phyloP scores from a whole-genome alignment of 202 grass and related monocot genomes.

The Panicum hallii region DNA sequence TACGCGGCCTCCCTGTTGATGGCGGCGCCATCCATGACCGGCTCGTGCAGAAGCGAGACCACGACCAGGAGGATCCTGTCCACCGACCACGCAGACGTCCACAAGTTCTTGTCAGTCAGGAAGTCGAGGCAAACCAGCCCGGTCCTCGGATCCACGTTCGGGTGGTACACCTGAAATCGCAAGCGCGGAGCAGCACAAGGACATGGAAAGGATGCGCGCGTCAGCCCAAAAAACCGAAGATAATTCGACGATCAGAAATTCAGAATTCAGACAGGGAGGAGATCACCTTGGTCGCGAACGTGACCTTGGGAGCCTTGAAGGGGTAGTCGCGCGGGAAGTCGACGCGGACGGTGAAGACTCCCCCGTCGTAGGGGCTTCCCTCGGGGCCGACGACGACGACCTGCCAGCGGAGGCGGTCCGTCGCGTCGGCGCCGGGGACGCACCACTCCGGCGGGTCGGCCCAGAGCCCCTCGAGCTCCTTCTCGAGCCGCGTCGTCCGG shows the following conservation, averaged over 20 bases:
- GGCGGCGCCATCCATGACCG: not conserved
- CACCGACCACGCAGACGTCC: not conserved
- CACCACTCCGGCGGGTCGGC: conserved; percentile 12
- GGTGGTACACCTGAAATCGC: not conserved
- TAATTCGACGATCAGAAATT: not conserved
- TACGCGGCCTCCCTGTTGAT: not conserved
- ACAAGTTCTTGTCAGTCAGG: conserved; percentile 18
- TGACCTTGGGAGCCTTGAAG: conserved; percentile 7
- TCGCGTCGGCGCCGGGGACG: conserved; percentile 13
- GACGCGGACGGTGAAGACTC: not conserved
- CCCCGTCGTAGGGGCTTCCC: not conserved
- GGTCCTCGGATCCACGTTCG: not conserved
- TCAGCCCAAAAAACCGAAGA: not conserved
- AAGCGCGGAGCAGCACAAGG: not conserved
- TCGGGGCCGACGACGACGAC: not conserved
- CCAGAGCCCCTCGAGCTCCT: not conserved
- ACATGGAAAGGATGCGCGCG: not conserved
- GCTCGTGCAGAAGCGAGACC: not conserved
- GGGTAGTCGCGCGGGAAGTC: conserved; percentile 24
- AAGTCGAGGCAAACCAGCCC: conserved; percentile 11
- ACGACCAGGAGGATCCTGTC: not conserved
- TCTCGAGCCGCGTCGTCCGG: not conserved
- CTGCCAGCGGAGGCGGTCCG: conserved; percentile 2
- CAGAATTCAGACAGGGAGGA: not conserved
- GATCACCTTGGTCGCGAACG: conserved; percentile 2